A percentile compares a stretch with the other conserved stretches of the same genome.
Conservation (phyloP, 345 rosid genomes). For the Rhizophora mangle region DNA sequence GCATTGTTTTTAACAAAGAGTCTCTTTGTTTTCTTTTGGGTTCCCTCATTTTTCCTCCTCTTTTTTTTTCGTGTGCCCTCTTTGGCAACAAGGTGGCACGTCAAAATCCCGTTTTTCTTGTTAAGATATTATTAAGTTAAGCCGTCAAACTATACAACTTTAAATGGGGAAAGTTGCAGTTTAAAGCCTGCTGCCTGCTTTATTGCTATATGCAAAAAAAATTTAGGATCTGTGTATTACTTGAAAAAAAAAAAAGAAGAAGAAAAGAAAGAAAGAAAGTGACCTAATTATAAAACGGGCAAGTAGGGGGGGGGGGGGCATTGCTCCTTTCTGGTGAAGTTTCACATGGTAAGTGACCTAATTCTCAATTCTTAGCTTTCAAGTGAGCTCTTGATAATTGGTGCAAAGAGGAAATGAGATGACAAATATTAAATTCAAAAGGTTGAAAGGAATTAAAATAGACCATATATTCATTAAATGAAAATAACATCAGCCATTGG, state of each 20-base stretch:
- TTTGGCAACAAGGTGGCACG: neutral
- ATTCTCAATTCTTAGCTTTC: constrained; percentile 38
- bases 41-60: no score
- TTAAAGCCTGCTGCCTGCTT: no score
- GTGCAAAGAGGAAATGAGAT: neutral
- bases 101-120: neutral
- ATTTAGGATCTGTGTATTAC: neutral
- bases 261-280: neutral
- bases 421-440: neutral
- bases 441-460: neutral
- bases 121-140: neutral
- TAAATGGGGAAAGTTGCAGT: no score
- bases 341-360: constrained; percentile 33
- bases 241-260: neutral
- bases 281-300: neutral
- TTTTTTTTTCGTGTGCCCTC: neutral
- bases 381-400: constrained; percentile 21
- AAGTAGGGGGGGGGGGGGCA: neutral
- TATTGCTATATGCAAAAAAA: no score
- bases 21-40: no score
- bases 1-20: no score
- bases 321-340: constrained; percentile 2
- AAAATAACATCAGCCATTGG: neutral
- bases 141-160: neutral
- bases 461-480: neutral